Percentiles rank a stretch among this genome's conserved stretches.
Evolutionary conservation across 2,329 filamentous ascomycete species (phyloP).

Genomic region (Colletotrichum orchidophilum): DNA sequence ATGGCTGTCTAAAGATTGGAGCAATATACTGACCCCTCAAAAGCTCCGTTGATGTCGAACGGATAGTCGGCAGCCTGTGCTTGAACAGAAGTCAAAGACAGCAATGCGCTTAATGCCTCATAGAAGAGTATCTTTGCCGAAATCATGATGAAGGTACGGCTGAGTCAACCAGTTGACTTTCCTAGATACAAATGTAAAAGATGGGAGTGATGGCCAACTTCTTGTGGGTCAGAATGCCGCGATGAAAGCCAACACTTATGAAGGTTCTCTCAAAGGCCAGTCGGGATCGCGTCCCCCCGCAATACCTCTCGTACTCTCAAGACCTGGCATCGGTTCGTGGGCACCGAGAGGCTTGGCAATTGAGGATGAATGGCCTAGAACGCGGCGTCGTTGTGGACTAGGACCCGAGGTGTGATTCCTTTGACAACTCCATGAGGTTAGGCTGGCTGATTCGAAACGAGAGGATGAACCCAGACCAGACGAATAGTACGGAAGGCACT

Average conservation of each 20-base stretch:
- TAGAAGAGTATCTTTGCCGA: slow-evolving; percentile 6
- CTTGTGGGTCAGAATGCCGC: background rate
- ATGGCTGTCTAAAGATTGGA: no score
- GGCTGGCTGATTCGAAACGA: background rate
- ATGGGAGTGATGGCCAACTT: background rate
- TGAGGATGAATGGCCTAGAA: slow-evolving; percentile 6
- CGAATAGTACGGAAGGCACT: background rate
- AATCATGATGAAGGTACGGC: background rate
- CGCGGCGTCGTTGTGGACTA: background rate
- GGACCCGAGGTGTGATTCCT: slow-evolving; percentile 6
- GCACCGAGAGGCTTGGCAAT: background rate
- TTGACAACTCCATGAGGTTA: background rate
- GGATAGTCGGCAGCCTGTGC: slow-evolving; percentile 27
- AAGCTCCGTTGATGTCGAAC: slow-evolving; percentile 28
- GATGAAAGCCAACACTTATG: slow-evolving; percentile 4
- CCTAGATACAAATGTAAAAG: background rate
- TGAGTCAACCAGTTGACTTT: background rate
- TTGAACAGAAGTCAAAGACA: background rate
- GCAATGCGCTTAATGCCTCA: slow-evolving; percentile 1
- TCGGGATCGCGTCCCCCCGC: background rate
- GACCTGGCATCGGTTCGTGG: background rate
- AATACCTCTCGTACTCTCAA: background rate
- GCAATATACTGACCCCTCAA: slow-evolving; percentile 14
- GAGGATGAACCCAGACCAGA: background rate
- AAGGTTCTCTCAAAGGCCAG: background rate